A percentile compares a stretch with the other conserved stretches of the same genome.
Conservation (phyloP, 2,329 filamentous ascomycete species). For the Aquanectria penicillioides region DNA sequence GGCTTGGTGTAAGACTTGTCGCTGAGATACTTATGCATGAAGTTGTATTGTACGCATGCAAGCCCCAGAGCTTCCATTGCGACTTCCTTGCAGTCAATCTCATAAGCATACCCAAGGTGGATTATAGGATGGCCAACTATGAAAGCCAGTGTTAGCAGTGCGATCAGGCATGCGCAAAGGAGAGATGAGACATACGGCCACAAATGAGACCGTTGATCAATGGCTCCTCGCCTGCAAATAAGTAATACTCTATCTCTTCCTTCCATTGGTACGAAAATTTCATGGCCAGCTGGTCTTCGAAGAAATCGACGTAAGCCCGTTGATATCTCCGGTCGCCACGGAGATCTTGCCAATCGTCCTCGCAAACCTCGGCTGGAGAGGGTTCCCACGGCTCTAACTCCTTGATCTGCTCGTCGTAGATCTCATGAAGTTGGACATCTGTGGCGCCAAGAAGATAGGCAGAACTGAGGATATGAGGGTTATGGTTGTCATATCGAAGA, state of each 20-base stretch:
- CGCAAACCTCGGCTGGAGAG: constrained; percentile 84
- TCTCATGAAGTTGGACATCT: constrained; percentile 75
- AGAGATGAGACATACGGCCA: constrained; percentile 68
- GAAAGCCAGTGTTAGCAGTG: constrained; percentile 31
- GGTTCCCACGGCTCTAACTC: constrained; percentile 82
- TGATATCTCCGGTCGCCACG: constrained; percentile 85
- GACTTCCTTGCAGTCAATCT: constrained; percentile 84
- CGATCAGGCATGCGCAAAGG: not conserved
- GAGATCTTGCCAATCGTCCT: constrained; percentile 87
- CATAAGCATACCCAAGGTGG: constrained; percentile 92
- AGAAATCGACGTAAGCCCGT: constrained; percentile 92
- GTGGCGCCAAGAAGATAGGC: constrained; percentile 86
- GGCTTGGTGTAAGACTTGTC: constrained; percentile 75
- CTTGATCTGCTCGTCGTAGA: constrained; percentile 82
- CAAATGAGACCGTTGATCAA: constrained; percentile 83
- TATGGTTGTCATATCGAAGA: constrained; percentile 82
- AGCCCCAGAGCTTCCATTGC: constrained; percentile 89
- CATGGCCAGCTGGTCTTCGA: constrained; percentile 87
- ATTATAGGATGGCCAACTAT: constrained; percentile 93
- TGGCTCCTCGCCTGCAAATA: constrained; percentile 79
- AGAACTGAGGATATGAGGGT: constrained; percentile 83
- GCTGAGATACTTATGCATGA: constrained; percentile 75
- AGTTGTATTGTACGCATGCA: constrained; percentile 66
- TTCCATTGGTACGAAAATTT: constrained; percentile 85
- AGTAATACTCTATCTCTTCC: constrained; percentile 76